Conservation (phyloP, 345 rosid species). For the Microthlaspi erraticum region DNA sequence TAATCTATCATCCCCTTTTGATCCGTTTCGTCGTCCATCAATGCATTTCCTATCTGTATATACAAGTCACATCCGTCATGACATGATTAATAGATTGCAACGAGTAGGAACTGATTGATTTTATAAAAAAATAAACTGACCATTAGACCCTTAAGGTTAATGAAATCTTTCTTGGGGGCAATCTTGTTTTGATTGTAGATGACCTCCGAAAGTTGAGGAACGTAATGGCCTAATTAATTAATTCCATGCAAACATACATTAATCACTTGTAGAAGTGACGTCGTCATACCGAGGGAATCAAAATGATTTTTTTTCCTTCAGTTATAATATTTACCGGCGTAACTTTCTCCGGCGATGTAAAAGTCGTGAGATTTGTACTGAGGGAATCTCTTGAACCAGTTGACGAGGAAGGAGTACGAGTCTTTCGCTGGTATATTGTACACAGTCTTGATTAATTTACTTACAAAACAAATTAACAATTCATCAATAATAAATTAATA, state of each 20-base stretch:
- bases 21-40: conserved; percentile 79
- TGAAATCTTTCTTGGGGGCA: conserved; percentile 48
- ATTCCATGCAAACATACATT: conserved; percentile 17
- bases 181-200: conserved; percentile 60
- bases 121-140: conserved; percentile 40
- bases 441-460: background rate
- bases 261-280: background rate
- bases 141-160: conserved; percentile 76
- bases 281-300: background rate
- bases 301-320: background rate
- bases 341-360: conserved; percentile 75
- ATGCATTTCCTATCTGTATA: conserved; percentile 74
- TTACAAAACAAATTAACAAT: background rate
- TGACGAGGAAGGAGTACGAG: conserved; percentile 60
- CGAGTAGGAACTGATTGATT: background rate
- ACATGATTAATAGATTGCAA: background rate
- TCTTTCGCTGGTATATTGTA: conserved; percentile 52
- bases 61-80: conserved; percentile 1
- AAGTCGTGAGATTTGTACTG: conserved; percentile 66
- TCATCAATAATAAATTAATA: background rate
- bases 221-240: conserved; percentile 69
- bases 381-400: conserved; percentile 73
- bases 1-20: conserved; percentile 79
- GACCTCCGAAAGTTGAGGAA: conserved; percentile 76
- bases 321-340: conserved; percentile 52